Evolutionary conservation across 2,329 filamentous ascomycete genomes (phyloP), one percentile per base, ranked within the genome.

Genomic region (Aspergillus fijiensis): DNA sequence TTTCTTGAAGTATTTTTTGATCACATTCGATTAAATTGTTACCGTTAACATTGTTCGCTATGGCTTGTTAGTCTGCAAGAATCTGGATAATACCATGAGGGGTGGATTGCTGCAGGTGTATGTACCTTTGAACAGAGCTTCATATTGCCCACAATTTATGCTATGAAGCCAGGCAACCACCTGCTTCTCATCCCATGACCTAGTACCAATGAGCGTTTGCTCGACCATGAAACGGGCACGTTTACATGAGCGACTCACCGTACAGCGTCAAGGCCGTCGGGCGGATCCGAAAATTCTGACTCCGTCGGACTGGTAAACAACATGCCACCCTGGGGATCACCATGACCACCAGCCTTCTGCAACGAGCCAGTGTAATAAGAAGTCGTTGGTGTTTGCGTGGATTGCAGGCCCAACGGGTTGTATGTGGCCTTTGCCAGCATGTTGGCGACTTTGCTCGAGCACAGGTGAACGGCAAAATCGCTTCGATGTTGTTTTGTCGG

Each of bases 21-120:
- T 99, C 95, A 83, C 97, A 94, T 78, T 99, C 95, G 68, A 99
- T 84, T 49, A 99, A 82, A 73, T 96, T 97, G 79, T 97, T 92
- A 70, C 95, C 95, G 73, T 95, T 99, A 81, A 99, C 97, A 76
- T 98, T 91, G 76, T 99, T 96, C 73, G 88, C 84, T 86, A 39
- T 6, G 62, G 27, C 55, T 11, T 5, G 47, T 62, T 49, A 67
- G 70, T 42, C 48, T 39, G 27, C 14, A 21, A 12, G 21, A 19
- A 55, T 56, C 57, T 49, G 61, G 52, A 31, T 48, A 39, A n/a
- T 21, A n/a, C 49, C 21, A 21, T 39, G 31, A 14, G 21, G 23
- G 5, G 21, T 29, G n/a, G 50, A 5, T 25, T 21, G 14, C 31
- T 25, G 25, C 39, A 45, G 39, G 33, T 45, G 19, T 65, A 27